A percentile compares a stretch with the other conserved stretches of the same genome.
These are phyloP conservation scores for Gymnopilus junonius DNA, from an alignment of 768 basidiomycete genomes.

Conservation along the genomic window DNA sequence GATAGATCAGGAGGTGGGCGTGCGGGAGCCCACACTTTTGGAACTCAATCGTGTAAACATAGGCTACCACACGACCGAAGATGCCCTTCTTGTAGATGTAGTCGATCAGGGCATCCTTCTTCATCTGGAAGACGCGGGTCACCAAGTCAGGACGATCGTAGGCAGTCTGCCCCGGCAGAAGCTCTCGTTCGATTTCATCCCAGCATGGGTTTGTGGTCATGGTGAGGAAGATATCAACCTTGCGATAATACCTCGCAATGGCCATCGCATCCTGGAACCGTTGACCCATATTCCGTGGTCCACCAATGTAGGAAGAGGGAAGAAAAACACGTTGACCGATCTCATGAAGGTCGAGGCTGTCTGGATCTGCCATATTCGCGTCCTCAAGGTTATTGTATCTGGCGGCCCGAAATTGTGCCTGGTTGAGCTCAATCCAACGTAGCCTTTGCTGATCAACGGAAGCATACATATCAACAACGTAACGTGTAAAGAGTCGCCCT, in stretches of 20 bases:
- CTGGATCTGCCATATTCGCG: constrained; percentile 21
- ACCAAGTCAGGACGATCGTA: constrained; percentile 54
- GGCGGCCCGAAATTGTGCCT: constrained; percentile 36
- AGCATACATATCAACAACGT: constrained; percentile 42
- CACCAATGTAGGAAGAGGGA: constrained; percentile 44
- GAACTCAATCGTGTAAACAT: constrained; percentile 59
- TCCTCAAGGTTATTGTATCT: neutral
- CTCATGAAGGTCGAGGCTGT: constrained; percentile 28
- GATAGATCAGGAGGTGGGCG: constrained; percentile 52
- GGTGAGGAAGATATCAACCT: constrained; percentile 53
- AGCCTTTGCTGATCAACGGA: constrained; percentile 41
- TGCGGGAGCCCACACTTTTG: constrained; percentile 63
- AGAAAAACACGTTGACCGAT: constrained; percentile 40
- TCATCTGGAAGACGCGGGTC: constrained; percentile 44
- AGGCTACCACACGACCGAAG: constrained; percentile 45
- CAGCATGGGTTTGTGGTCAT: constrained; percentile 57
- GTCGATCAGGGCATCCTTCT: constrained; percentile 39
- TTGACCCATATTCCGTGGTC: constrained; percentile 47
- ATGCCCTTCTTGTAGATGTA: constrained; percentile 39
- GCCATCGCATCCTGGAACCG: constrained; percentile 51
- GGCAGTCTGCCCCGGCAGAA: constrained; percentile 42
- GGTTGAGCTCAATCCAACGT: constrained; percentile 34
- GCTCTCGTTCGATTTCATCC: constrained; percentile 44
- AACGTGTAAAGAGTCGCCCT: constrained; percentile 43
- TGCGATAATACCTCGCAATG: constrained; percentile 38